These are phyloP conservation scores for Penicillium sp. DNA, from an alignment of 2,329 filamentous ascomycete species.

Conservation along the genomic window DNA sequence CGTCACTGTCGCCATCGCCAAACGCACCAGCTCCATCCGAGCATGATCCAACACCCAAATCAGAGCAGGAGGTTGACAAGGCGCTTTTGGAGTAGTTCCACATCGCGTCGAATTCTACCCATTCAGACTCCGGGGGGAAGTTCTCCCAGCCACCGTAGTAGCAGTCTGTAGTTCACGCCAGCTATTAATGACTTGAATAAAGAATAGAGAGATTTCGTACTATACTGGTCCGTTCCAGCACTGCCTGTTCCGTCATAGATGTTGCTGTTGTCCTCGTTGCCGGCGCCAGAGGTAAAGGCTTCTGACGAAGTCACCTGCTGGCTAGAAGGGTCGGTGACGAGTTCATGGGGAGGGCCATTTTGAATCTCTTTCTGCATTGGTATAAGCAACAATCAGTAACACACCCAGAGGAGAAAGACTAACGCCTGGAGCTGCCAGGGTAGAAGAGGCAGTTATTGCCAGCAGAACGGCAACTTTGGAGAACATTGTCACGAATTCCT, in stretches of 20 bases:
- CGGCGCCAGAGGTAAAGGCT: conserved; percentile 8
- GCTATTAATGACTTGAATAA: too few species aligned
- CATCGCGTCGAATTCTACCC: conserved; percentile 14
- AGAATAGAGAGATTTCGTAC: not conserved
- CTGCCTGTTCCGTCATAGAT: conserved; percentile 11
- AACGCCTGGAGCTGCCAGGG: not conserved
- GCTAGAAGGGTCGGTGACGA: conserved; percentile 8
- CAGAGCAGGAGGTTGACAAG: conserved; percentile 8
- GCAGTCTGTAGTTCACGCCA: conserved; percentile 6
- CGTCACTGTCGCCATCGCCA: conserved; percentile 1
- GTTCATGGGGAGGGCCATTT: conserved; percentile 5
- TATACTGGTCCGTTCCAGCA: conserved; percentile 9
- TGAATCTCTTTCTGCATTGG: conserved; percentile 4
- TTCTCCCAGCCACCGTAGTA: conserved; percentile 11
- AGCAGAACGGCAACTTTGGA: not conserved
- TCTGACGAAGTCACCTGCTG: conserved; percentile 11
- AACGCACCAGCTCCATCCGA: conserved; percentile 7
- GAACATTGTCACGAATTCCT: not conserved
- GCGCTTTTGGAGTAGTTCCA: conserved; percentile 13
- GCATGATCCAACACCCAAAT: conserved; percentile 9
- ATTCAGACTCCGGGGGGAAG: conserved; percentile 6
- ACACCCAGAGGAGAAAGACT: not conserved
- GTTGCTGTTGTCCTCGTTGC: conserved; percentile 7
- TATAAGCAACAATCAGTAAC: not conserved
- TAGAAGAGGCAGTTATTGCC: not conserved